Base-by-base conservation (phyloP, 805 yeast species). In the Candida morakotiae region DNA sequence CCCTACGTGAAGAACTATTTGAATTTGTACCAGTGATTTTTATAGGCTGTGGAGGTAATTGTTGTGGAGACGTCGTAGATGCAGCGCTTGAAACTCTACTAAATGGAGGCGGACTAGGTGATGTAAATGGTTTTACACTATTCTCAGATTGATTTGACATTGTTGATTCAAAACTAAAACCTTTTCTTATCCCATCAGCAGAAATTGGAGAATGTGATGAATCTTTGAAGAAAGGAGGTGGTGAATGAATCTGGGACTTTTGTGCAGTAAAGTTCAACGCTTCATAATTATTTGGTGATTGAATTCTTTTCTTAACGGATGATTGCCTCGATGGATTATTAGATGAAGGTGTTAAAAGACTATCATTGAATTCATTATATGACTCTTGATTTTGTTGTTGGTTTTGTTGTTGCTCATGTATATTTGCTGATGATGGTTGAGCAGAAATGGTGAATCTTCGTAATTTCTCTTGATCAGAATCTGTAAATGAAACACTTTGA, bases 391-490 rank as follows among this genome's bases (percentile, higher is more conserved):
- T 11, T 21, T 21, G 28, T 17, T n/a, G 28, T 9, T 5, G 11
- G 10, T 5, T 10, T 24, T 24, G 38, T 31, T 30, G 32, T 17
- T 38, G 39, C 9, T 29, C 27, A 9, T 33, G 27, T 9, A 62
- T 44, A 35, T 55, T 62, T 8, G 52, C 57, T 7, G 60, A 40
- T 22, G 69, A 65, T 3, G 73, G 73, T 38, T 67, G 70, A 2
- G 73, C 68, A 6, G 65, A 56, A 16, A 67, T 67, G 8, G 72
- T 66, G 47, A 67, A 67, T 22, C 73, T 46, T 32, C 72, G 47
- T 9, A 62, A 48, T 29, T 64, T 52, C 30, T 67, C 73, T 36
- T 53, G 62, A 31, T 62, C 64, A 29, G 53, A 45, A 36, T 62
- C 69, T 19, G 60, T 56, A 39, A 67, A 67, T 4, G 68, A 60